A percentile compares a stretch with the other conserved stretches of the same genome.
These are phyloP conservation scores for Cordyceps javanica DNA, from an alignment of 2,329 filamentous ascomycete species.

Conservation along the genomic window DNA sequence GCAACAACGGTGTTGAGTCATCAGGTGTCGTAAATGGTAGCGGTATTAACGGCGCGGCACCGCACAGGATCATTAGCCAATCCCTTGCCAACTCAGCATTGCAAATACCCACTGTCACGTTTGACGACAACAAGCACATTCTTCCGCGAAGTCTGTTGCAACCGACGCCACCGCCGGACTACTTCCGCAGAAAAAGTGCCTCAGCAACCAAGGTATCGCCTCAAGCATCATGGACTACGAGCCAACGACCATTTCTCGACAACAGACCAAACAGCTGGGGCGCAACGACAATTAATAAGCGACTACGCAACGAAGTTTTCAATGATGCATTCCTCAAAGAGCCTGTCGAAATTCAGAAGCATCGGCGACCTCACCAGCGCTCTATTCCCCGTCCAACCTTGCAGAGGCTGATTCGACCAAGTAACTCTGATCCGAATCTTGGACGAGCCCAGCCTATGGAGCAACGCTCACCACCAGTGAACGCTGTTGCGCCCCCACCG, in stretches of 20 bases:
- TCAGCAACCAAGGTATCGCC: conserved; percentile 18
- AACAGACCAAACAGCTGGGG: conserved; percentile 70
- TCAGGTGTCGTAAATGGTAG: background rate
- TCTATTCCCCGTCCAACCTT: conserved; percentile 51
- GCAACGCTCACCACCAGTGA: conserved; percentile 1
- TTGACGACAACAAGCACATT: conserved; percentile 91
- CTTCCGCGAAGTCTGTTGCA: conserved; percentile 78
- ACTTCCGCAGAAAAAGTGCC: conserved; percentile 27
- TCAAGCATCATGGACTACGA: conserved; percentile 5
- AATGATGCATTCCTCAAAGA: conserved; percentile 86
- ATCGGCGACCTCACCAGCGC: conserved; percentile 64
- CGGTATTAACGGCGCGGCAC: conserved; percentile 16
- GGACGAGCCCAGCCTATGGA: conserved; percentile 11
- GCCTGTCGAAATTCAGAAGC: conserved; percentile 72
- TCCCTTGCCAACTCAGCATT: conserved; percentile 61
- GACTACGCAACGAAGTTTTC: conserved; percentile 82
- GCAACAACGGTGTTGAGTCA: conserved; percentile 12
- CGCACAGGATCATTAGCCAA: conserved; percentile 55
- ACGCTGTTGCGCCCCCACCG: background rate
- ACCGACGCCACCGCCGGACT: conserved; percentile 38
- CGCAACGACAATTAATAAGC: conserved; percentile 83
- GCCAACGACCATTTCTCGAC: conserved; percentile 38
- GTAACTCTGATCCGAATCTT: conserved; percentile 40
- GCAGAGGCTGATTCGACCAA: conserved; percentile 38
- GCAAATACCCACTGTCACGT: conserved; percentile 81